Percentiles rank a stretch among this genome's conserved stretches.
Conservation (phyloP, 345 rosid genomes). For the Mangifera indica region DNA sequence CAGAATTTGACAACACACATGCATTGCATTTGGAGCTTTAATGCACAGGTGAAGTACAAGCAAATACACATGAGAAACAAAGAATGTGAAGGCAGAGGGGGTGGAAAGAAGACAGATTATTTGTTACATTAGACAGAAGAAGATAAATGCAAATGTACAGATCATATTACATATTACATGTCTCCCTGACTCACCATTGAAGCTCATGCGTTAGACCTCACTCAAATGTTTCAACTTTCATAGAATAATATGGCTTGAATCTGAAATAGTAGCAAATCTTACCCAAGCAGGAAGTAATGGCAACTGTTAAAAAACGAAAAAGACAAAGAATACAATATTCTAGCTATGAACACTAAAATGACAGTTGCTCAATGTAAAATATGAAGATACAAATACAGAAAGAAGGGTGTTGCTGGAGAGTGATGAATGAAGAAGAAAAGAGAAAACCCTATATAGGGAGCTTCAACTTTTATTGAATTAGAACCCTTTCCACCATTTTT, state of each 20-base stretch:
- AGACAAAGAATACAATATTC: conserved; percentile 16
- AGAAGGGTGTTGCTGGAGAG: conserved; percentile 19
- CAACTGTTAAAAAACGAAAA: not conserved
- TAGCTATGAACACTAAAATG: conserved; percentile 25
- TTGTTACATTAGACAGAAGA: not conserved
- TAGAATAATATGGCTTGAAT: conserved; percentile 31
- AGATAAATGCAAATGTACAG: conserved; percentile 16
- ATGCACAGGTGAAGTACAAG: not conserved
- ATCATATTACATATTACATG: conserved; percentile 8
- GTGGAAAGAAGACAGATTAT: not conserved
- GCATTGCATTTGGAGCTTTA: not conserved
- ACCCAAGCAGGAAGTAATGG: conserved; percentile 31
- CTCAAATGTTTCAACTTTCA: conserved; percentile 31
- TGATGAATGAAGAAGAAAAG: conserved; percentile 11
- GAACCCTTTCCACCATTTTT: conserved; percentile 18
- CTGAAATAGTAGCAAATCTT: conserved; percentile 36
- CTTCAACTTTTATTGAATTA: conserved; percentile 26
- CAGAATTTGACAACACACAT: conserved; percentile 2
- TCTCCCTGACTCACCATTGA: not conserved
- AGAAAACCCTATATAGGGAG: conserved; percentile 10
- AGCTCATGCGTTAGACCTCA: conserved; percentile 20
- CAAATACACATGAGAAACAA: conserved; percentile 1
- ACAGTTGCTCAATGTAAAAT: conserved; percentile 13
- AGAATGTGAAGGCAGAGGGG: not conserved
- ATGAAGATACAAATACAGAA: not conserved